Conservation (phyloP, 2,329 filamentous ascomycete species). For the Clonostachys byssicola region DNA sequence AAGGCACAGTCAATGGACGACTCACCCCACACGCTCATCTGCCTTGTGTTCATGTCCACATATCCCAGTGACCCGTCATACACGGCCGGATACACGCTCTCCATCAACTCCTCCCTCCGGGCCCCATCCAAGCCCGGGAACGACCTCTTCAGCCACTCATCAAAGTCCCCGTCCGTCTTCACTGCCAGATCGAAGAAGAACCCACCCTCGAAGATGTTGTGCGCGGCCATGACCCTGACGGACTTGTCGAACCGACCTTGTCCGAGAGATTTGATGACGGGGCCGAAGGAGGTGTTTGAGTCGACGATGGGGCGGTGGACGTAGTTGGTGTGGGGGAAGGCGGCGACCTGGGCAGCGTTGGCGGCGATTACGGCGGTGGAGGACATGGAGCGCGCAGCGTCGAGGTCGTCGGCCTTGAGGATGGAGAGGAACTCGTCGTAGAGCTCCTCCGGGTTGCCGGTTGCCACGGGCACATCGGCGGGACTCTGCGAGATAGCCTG, state of each 20-base stretch:
- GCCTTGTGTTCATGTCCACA: slow-evolving; percentile 2
- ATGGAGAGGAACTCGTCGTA: slow-evolving; percentile 4
- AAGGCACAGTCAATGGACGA: background rate
- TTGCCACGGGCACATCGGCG: background rate
- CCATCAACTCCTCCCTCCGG: background rate
- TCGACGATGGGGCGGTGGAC: slow-evolving; percentile 4
- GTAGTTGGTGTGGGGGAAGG: slow-evolving; percentile 3
- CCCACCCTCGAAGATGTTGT: slow-evolving; percentile 5
- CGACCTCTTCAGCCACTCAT: slow-evolving; percentile 1
- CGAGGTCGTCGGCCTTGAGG: slow-evolving; percentile 3
- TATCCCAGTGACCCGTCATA: slow-evolving; percentile 6
- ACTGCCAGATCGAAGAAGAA: slow-evolving; percentile 7
- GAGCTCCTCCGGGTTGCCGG: background rate
- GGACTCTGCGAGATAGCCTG: slow-evolving; percentile 6
- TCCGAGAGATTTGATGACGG: background rate
- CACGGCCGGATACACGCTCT: slow-evolving; percentile 4
- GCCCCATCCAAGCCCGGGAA: slow-evolving; percentile 3
- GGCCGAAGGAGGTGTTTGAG: background rate
- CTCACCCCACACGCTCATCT: slow-evolving; percentile 5
- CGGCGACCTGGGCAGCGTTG: slow-evolving; percentile 4
- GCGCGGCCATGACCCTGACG: slow-evolving; percentile 3
- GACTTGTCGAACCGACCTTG: slow-evolving; percentile 5
- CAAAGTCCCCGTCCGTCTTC: slow-evolving; percentile 4
- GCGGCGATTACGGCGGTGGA: slow-evolving; percentile 4
- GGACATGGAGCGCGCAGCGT: slow-evolving; percentile 1